These are phyloP conservation scores for Cylindrodendrum hubeiense DNA, from an alignment of 2,329 filamentous ascomycete genomes.

Conservation along the genomic window DNA sequence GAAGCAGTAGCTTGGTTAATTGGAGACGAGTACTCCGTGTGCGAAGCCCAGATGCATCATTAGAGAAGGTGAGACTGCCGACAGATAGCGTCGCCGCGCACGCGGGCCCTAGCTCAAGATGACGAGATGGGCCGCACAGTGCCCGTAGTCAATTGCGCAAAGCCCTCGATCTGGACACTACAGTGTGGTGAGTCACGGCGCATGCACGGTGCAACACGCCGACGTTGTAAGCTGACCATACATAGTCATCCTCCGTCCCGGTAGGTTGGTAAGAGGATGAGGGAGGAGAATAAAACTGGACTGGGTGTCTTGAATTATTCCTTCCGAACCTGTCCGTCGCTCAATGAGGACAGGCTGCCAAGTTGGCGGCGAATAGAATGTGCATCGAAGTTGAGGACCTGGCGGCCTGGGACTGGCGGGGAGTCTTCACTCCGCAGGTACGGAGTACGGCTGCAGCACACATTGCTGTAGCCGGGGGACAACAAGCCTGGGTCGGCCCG, in stretches of 20 bases:
- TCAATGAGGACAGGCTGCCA: slow-evolving; percentile 8
- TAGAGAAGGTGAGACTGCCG: slow-evolving; percentile 10
- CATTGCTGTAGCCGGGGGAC: not conserved
- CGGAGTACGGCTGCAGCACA: not conserved
- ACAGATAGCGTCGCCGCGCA: not conserved
- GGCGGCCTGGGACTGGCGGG: slow-evolving; percentile 2
- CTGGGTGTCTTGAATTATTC: slow-evolving; percentile 5
- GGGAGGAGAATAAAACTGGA: not conserved
- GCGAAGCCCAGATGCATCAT: not conserved
- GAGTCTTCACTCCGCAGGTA: not conserved
- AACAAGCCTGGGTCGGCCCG: not conserved
- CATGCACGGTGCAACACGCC: slow-evolving; percentile 2
- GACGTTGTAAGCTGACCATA: slow-evolving; percentile 13
- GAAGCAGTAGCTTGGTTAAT: not conserved
- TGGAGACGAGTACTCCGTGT: slow-evolving; percentile 21
- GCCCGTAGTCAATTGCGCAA: slow-evolving; percentile 7
- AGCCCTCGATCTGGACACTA: not conserved
- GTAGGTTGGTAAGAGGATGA: slow-evolving; percentile 17
- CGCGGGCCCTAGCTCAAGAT: not conserved
- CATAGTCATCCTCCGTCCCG: slow-evolving; percentile 11
- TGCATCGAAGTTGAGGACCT: slow-evolving; percentile 16
- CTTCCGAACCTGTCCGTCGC: slow-evolving; percentile 2
- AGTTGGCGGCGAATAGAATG: slow-evolving; percentile 17
- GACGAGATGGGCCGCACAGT: slow-evolving; percentile 26
- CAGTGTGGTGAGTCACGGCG: not conserved